Evolutionary conservation across 495 filamentous ascomycete genomes (phyloP), one percentile per base, ranked within the genome.

Genomic region (Xylaria palmicola): DNA sequence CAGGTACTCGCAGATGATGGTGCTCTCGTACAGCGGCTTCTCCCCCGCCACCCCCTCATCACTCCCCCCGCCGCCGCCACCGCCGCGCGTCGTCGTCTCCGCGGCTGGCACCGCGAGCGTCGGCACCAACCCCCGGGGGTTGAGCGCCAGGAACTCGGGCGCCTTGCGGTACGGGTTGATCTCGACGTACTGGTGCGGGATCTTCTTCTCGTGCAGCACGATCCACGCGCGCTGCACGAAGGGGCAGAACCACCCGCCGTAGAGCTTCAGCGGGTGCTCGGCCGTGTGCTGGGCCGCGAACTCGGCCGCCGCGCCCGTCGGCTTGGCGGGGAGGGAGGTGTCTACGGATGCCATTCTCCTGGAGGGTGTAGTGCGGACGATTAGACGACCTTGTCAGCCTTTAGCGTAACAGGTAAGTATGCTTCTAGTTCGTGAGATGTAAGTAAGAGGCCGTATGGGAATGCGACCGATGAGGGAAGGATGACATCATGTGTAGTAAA

Each of bases 101-200:
- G n/a, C n/a, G n/a, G 60, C 24, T 0, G 74, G 71, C 5, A 78
- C 70, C 0, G 64, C 75, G 0, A 91, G 75, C 3, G 87, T 90
- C 7, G 88, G 89, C 2, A 91, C 85, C 7, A 91, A 76, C 2
- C 87, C 86, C 12, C 86, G 82, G 0, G 87, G 88, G 63, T 90
- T 90, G 40, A 90, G 79, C 6, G 76, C 73, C 15, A 90, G 80
- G 15, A 90, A 85, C 8, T 79, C 81, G 30, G 80, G 71, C 0
- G 80, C 81, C 65, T 90, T 90, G 68, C 83, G 72, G 80, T 90
- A 90, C 5, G 88, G 88, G 68, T 89, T 88, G 64, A 87, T 79
- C 66, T 92, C 86, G 64, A 90, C 80, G 71, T 89, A 90, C 67
- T 90, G 81, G 68, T 90, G 85, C 40, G 85, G 84, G 52, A 89